Base-by-base conservation (phyloP, 495 filamentous ascomycete species). In the Aspergillus coremiiformis region DNA sequence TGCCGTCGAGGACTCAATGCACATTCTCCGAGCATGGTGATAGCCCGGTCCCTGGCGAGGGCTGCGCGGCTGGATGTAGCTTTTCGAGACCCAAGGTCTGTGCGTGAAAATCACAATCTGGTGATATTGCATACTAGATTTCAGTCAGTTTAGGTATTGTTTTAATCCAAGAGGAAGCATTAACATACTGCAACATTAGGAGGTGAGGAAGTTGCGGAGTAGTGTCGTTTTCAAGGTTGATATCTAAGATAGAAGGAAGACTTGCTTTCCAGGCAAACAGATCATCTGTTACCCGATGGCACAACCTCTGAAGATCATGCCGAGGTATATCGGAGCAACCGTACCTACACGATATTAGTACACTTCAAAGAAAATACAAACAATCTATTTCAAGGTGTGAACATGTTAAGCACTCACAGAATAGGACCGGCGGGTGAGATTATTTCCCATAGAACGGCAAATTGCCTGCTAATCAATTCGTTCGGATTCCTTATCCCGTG, bases 51-150 rank as follows among this genome's bases (percentile, higher is more conserved):
- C 73, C 47, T 70, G 70, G 32, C 69, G 69, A 5, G 72, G 74
- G 32, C 55, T 60, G 21, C 68, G 70, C 9, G 72, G 72, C 47
- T 76, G 74, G 42, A 72, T 74, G 54, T 72, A 73, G 52, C 58
- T 71, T 53, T 73, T 76, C 1, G 75, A 77, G 6, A 78, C 68
- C 67, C 72, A 78, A 14, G 75, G 75, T 9, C 74, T 64, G 47
- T 77, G 70, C 53, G 73, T 68, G 55, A 76, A 76, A 39, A 78
- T 76, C 33, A 78, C 62, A 3, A 73, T 74, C 53, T 75, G 72
- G 51, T 78, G 70, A 48, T 77, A 78, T 75, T 78, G 74, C 66
- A 78, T 75, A 45, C 74, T 78, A 41, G n/a, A n/a, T 26, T 33
- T 9, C 4, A 5, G 33, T 57, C 43, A 57, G 50, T 4, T 39